Percentiles rank a stretch among this genome's conserved stretches.
These are phyloP conservation scores for Dendrostoma leiphaemia DNA, from an alignment of 2,329 filamentous ascomycete genomes.

Conservation along the genomic window DNA sequence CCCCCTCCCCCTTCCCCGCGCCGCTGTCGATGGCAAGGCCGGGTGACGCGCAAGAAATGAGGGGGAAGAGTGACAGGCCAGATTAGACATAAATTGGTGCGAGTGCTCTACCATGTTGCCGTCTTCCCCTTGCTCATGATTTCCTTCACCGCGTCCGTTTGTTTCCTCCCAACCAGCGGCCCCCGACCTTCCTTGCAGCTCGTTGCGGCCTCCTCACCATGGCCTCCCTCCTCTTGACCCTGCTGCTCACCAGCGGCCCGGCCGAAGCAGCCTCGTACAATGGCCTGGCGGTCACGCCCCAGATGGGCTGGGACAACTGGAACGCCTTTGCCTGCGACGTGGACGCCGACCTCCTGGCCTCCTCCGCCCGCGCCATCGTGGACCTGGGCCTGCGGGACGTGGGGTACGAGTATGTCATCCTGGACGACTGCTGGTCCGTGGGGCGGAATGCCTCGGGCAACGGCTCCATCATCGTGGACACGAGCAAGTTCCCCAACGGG, in stretches of 20 bases:
- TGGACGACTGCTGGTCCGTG: conserved; percentile 36
- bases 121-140: too few species aligned
- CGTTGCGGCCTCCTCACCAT: neutral
- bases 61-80: too few species aligned
- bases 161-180: too few species aligned
- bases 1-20: too few species aligned
- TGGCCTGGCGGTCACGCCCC: conserved; percentile 17
- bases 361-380: conserved; percentile 22
- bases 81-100: too few species aligned
- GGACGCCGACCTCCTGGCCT: conserved; percentile 19
- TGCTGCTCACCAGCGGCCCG: conserved; percentile 8
- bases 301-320: conserved; percentile 23
- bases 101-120: too few species aligned
- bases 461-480: conserved; percentile 29
- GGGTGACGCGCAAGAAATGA: too few species aligned
- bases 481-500: conserved; percentile 35
- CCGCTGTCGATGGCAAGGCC: too few species aligned
- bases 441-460: conserved; percentile 24
- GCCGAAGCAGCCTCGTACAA: conserved; percentile 9
- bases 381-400: conserved; percentile 27
- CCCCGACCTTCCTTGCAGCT: neutral
- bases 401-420: conserved; percentile 28
- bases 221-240: conserved; percentile 2
- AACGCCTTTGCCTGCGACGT: conserved; percentile 24
- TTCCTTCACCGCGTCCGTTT: neutral